phyloP scores from a whole-genome alignment of 441 rosid species.

The Erodium trifolium region DNA sequence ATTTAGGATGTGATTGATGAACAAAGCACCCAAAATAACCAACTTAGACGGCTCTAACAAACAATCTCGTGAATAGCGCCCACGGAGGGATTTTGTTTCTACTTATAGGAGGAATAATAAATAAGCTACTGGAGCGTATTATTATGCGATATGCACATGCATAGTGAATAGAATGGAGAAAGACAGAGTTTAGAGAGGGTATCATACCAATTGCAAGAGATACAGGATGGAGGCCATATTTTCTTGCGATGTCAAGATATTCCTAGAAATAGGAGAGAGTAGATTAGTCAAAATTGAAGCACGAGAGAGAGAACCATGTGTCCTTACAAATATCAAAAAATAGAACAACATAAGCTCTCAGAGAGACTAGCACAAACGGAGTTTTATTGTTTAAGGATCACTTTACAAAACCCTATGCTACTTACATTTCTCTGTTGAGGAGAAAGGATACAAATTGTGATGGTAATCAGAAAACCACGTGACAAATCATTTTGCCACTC shows the following conservation, averaged over 20 bases:
- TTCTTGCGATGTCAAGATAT: conserved; percentile 38
- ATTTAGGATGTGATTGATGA: neutral
- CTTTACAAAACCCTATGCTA: too few species aligned
- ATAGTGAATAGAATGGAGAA: neutral
- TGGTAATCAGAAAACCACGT: neutral
- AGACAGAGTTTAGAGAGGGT: neutral
- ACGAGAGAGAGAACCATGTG: neutral
- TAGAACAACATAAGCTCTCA: neutral
- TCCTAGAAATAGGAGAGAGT: conserved; percentile 25
- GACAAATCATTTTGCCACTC: neutral
- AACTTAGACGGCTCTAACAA: too few species aligned
- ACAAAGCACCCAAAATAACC: neutral
- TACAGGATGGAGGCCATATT: conserved; percentile 41
- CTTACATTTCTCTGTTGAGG: too few species aligned
- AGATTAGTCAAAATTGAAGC: conserved; percentile 4
- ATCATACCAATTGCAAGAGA: conserved; percentile 46
- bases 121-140: too few species aligned
- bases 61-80: too few species aligned
- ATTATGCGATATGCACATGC: too few species aligned
- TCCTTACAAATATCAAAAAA: neutral
- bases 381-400: neutral
- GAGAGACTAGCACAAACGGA: neutral
- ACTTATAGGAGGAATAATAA: too few species aligned
- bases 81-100: too few species aligned
- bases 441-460: neutral